A percentile compares a stretch with the other conserved stretches of the same genome.
phyloP scores from a whole-genome alignment of 192 early-diverging fungal species.

The Cetraspora pellucida region DNA sequence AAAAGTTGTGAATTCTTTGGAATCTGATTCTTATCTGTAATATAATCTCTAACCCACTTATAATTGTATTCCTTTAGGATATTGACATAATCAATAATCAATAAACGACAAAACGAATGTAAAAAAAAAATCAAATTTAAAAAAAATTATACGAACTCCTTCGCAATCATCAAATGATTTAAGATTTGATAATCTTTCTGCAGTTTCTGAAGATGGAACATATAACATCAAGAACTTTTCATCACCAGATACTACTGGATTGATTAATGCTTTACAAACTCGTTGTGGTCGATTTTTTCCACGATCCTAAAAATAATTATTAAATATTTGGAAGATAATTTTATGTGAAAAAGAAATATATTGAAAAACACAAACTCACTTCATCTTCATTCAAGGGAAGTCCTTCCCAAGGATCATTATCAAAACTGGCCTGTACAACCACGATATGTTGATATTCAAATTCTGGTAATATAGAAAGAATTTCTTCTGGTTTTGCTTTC shows the following conservation, averaged over 20 bases:
- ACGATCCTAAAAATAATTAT: not conserved
- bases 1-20: not conserved
- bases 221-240: slow-evolving; percentile 11
- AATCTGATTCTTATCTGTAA: not conserved
- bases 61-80: not conserved
- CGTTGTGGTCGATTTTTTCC: not conserved
- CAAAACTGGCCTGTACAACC: not conserved
- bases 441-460: not conserved
- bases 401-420: slow-evolving; percentile 26
- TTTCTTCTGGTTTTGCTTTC: not conserved
- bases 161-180: not conserved
- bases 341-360: not conserved
- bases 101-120: not conserved
- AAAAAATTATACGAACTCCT: not conserved
- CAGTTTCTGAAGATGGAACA: not conserved
- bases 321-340: not conserved
- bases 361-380: not conserved
- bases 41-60: slow-evolving; percentile 27
- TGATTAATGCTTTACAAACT: slow-evolving; percentile 1
- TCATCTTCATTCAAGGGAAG: slow-evolving; percentile 3
- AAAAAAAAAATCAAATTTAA: not conserved
- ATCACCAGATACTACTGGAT: not conserved
- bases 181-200: not conserved
- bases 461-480: slow-evolving; percentile 7
- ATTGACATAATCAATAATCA: not conserved